Evolutionary conservation across 2,329 filamentous ascomycete genomes (phyloP), one percentile per base, ranked within the genome.

Genomic region (Talaromyces sp.): DNA sequence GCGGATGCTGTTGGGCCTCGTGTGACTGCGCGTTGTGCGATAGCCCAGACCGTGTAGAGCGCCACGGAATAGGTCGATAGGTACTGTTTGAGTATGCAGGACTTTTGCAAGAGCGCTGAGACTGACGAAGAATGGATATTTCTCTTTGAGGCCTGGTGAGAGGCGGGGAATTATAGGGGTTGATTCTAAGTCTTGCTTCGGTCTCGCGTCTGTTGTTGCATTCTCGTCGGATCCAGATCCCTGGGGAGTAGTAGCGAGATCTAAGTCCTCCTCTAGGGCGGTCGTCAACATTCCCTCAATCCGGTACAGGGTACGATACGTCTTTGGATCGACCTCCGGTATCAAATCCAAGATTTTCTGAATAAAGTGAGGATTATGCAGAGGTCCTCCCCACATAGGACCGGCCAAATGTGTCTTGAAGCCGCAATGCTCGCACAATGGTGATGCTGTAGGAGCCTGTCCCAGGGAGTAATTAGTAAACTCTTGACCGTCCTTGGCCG

Each of bases 201-300:
- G 58, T 16, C 44, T 31, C 5, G 65, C 64, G 64, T 65, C 65
- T 57, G 40, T 12, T 1, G 21, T 35, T 25, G 23, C 33, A 11
- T 40, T 14, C 1, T 21, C 21, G 3, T 59, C 42, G 21, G 39
- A 37, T 39, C 28, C 31, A 40, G 52, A 42, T 40, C 28, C 21
- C 14, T 21, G 28, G 16, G 62, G 52, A 23, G 48, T 37, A 35
- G 42, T 35, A 35, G 42, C 39, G 7, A 75, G 63, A 58, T 70
- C 69, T 55, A 76, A 71, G 68, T 78, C 80, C 73, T 99, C 95
- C 70, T 97, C 92, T 5, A 96, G 81, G 0, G 93, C 93, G 2
- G 92, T 93, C 23, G 86, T 88, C 40, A 99, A 83, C 93, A 98
- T 96, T 59, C 95, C 95, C 75, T 93, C 87, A 54, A 99, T 88